Base-by-base conservation (phyloP, 2,329 filamentous ascomycete genomes). In the Dactylella cylindrospora region DNA sequence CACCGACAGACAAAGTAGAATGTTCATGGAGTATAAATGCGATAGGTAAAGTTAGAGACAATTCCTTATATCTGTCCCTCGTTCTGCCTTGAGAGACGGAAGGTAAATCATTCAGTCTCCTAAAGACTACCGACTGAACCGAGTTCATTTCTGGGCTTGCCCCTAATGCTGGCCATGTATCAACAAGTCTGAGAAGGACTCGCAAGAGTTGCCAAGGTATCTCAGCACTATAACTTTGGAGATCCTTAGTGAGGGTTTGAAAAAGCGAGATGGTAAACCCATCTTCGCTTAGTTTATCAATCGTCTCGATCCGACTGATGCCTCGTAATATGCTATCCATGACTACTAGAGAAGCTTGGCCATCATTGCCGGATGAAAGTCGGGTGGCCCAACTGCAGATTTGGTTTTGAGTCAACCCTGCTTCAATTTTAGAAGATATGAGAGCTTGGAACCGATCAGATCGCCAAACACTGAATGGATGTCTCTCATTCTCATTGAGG, bases 251-350 rank as follows among this genome's bases (percentile, higher is more conserved):
- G n/a, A 61, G 41, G 12, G 22, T 26, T 28, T 43, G 20, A 9
- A 53, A 61, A 15, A 61, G 29, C 2, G 25, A 23, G n/a, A 19
- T 12, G 23, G 36, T 15, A 12, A 49, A 8, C 8, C 41, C 47
- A 22, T 36, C 35, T 4, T 47, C 46, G 22, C 9, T 46, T 1
- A 61, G 20, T 38, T 43, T 47, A 26, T 61, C 47, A 8, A 61
- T 61, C 10, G 47, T 61, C n/a, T 61, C 55, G 25, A 53, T 49
- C 8, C 55, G 55, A 36, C 28, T 32, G 8, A 53, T 32, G 9
- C 55, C 55, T 17, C 55, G 7, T 23, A 61, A 17, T 32, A 61
- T 39, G 10, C 47, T 61, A 31, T 61, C 55, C 28, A 61, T 36
- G 7, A 61, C 44, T n/a, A 33, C 22, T n/a, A 46, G 44, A 5